A percentile compares a stretch with the other conserved stretches of the same genome.
phyloP scores from a whole-genome alignment of 78 protist genomes.

The Dictyostelium capitatum region DNA sequence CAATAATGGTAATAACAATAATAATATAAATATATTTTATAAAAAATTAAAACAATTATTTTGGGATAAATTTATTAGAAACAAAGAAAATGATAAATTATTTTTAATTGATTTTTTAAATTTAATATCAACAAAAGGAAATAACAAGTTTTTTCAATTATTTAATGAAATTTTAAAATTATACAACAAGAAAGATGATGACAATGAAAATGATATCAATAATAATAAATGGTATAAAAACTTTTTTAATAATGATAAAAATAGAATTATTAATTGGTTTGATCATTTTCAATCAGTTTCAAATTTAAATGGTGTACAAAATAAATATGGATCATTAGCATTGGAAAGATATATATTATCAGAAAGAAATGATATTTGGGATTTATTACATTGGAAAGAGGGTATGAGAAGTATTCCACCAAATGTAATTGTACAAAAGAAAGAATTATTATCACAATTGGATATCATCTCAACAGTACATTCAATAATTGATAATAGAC shows the following conservation, averaged over 20 bases:
- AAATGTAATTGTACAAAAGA: conserved; percentile 19
- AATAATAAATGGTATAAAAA: neutral
- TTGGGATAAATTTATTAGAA: neutral
- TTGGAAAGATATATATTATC: conserved; percentile 14
- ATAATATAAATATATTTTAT: neutral
- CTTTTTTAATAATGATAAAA: neutral
- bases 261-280: conserved; percentile 11
- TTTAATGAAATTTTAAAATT: neutral
- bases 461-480: neutral
- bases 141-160: neutral
- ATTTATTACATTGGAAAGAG: neutral
- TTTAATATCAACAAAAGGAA: neutral
- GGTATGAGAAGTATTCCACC: neutral
- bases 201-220: neutral
- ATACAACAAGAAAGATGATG: neutral
- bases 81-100: neutral
- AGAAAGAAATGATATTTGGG: conserved; percentile 9
- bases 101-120: neutral
- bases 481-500: neutral
- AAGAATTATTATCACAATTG: conserved; percentile 25
- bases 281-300: neutral
- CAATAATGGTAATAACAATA: neutral
- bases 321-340: conserved; percentile 11
- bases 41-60: neutral
- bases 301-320: neutral